Evolutionary conservation across 2,329 filamentous ascomycete genomes (phyloP).

Genomic region (Penicillium psychrosexuale): DNA sequence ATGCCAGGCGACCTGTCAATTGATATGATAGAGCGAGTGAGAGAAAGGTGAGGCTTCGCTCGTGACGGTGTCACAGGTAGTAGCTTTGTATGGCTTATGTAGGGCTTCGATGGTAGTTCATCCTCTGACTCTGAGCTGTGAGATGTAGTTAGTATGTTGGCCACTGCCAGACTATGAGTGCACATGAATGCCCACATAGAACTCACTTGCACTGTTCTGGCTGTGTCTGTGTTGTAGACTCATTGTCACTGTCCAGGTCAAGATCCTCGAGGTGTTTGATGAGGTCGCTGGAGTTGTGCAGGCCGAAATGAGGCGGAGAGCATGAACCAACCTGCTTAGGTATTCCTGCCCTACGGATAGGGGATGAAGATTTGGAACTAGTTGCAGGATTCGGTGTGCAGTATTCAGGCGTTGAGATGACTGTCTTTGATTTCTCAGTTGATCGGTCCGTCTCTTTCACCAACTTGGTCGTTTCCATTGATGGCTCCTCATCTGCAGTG

Average conservation of each 20-base stretch:
- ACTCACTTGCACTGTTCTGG: slow-evolving; percentile 21
- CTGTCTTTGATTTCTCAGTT: not conserved
- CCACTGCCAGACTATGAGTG: not conserved
- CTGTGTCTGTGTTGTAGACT: slow-evolving; percentile 18
- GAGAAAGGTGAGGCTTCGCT: not conserved
- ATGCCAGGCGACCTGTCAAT: slow-evolving; percentile 10
- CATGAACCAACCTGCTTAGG: not conserved
- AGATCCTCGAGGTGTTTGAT: slow-evolving; percentile 23
- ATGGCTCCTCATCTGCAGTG: not conserved
- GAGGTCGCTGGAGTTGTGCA: slow-evolving; percentile 8
- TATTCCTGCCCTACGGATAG: not conserved
- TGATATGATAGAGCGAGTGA: not conserved
- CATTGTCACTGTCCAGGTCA: slow-evolving; percentile 21
- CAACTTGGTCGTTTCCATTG: not conserved
- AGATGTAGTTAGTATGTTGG: not conserved
- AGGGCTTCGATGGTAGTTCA: not conserved
- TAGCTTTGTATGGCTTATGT: not conserved
- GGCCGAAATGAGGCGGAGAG: not conserved
- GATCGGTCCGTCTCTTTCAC: not conserved
- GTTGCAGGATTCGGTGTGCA: no score
- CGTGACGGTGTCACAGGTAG: not conserved
- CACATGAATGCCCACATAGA: not conserved
- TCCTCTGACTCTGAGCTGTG: not conserved
- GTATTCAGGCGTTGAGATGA: not conserved
- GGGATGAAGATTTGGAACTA: not conserved